Percentiles rank a stretch among this genome's conserved stretches.
Evolutionary conservation across 768 basidiomycete genomes (phyloP).

Genomic region (Gymnopilus dilepis): DNA sequence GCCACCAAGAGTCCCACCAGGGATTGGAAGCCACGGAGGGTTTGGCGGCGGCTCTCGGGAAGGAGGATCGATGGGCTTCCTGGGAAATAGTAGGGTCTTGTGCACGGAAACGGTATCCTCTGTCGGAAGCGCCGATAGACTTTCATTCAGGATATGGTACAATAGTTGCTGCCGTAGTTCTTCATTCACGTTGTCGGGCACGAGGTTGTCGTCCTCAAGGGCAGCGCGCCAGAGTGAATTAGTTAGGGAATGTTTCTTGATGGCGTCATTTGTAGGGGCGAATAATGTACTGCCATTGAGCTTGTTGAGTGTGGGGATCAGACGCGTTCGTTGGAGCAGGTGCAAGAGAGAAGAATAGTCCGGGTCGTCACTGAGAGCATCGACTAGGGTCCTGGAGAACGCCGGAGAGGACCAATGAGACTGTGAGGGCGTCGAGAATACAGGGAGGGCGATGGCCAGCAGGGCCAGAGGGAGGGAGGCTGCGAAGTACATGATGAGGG

Average conservation of each 20-base stretch:
- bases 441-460: constrained; percentile 35
- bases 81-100: constrained; percentile 77
- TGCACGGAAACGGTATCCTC: constrained; percentile 47
- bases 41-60: constrained; percentile 69
- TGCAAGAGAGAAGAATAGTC: constrained; percentile 78
- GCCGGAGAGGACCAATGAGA: constrained; percentile 30
- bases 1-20: constrained; percentile 80
- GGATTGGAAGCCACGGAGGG: constrained; percentile 87
- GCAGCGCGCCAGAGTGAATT: constrained; percentile 44
- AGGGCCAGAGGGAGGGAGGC: constrained; percentile 29
- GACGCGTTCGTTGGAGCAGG: constrained; percentile 82
- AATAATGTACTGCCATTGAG: constrained; percentile 87
- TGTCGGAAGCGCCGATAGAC: constrained; percentile 53
- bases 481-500: constrained; percentile 32
- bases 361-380: constrained; percentile 73
- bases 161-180: constrained; percentile 89
- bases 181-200: constrained; percentile 83
- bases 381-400: constrained; percentile 69
- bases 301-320: constrained; percentile 90
- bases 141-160: constrained; percentile 91
- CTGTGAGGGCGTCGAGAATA: constrained; percentile 38
- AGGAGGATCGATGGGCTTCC: constrained; percentile 59
- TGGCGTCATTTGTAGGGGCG: constrained; percentile 94
- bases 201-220: constrained; percentile 39
- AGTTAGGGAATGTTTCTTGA: constrained; percentile 51